phyloP scores from a whole-genome alignment of 2,329 filamentous ascomycete genomes.

The Colletotrichum musae region DNA sequence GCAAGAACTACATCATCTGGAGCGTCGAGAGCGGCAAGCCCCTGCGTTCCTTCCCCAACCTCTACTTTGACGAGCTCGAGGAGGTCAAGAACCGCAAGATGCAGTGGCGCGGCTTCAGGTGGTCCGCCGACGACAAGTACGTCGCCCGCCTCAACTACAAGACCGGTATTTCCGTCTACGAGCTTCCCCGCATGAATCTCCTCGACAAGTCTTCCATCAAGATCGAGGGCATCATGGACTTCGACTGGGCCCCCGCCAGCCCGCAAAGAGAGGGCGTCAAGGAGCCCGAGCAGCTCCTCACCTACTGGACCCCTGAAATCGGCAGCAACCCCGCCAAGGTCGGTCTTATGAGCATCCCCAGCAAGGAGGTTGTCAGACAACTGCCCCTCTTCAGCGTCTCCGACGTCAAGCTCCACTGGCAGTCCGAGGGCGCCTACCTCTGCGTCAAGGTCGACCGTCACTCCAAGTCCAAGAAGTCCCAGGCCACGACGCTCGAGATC shows the following conservation, averaged over 20 bases:
- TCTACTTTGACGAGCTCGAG: conserved; percentile 79
- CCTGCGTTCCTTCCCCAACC: conserved; percentile 91
- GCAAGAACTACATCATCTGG: conserved; percentile 99
- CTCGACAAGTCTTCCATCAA: conserved; percentile 94
- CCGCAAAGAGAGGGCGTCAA: conserved; percentile 88
- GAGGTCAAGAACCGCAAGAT: conserved; percentile 83
- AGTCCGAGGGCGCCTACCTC: conserved; percentile 92
- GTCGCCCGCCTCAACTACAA: conserved; percentile 92
- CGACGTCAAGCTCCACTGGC: conserved; percentile 98
- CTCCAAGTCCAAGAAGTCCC: conserved; percentile 98
- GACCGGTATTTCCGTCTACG: conserved; percentile 91
- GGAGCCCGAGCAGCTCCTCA: conserved; percentile 94
- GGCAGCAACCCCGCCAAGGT: conserved; percentile 98
- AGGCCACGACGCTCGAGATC: conserved; percentile 97
- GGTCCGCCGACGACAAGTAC: conserved; percentile 98
- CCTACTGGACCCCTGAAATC: conserved; percentile 99
- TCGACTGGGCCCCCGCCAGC: conserved; percentile 94
- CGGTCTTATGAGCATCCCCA: conserved; percentile 94
- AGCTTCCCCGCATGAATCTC: conserved; percentile 89
- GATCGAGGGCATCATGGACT: conserved; percentile 96
- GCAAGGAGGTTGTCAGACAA: conserved; percentile 93
- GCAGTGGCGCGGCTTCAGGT: conserved; percentile 99
- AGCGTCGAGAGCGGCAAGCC: conserved; percentile 92
- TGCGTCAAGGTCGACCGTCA: conserved; percentile 99
- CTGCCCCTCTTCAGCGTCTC: conserved; percentile 98